phyloP scores from a whole-genome alignment of 768 basidiomycete genomes.

The Chlorophyllum brunneum region DNA sequence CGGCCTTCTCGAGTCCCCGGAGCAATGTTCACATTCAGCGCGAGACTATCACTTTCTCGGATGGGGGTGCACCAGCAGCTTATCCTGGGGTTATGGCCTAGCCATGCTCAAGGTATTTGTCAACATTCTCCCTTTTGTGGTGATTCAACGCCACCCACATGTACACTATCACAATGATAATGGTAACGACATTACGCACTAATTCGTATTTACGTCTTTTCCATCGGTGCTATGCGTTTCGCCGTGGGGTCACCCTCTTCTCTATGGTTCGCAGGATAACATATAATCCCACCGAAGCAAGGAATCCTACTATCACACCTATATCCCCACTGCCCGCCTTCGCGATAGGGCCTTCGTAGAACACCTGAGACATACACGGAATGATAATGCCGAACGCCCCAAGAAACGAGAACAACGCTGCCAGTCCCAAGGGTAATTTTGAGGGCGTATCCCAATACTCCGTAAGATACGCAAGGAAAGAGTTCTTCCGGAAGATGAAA shows the following conservation, averaged over 20 bases:
- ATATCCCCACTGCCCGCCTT: slow-evolving; percentile 59
- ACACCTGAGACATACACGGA: slow-evolving; percentile 68
- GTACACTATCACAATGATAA: no score
- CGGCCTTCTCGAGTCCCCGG: no score
- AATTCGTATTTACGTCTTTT: background rate
- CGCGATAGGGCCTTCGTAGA: slow-evolving; percentile 71
- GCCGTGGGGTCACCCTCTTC: slow-evolving; percentile 18
- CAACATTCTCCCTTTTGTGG: no score
- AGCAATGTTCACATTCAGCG: no score
- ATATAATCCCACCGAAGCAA: slow-evolving; percentile 44
- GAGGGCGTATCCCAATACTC: slow-evolving; percentile 50
- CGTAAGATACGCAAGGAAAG: slow-evolving; percentile 46
- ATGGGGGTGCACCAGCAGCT: no score
- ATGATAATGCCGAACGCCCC: slow-evolving; percentile 55
- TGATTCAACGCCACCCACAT: no score
- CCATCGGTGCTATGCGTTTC: slow-evolving; percentile 5
- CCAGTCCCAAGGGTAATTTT: slow-evolving; percentile 56
- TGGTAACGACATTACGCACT: background rate
- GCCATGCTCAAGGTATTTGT: no score
- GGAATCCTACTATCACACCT: slow-evolving; percentile 61
- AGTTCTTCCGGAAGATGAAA: slow-evolving; percentile 51
- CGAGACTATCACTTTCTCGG: no score
- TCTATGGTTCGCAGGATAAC: slow-evolving; percentile 41
- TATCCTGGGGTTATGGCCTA: no score
- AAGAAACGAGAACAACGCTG: slow-evolving; percentile 50